Evolutionary conservation across 1,139 yeast species (phyloP).

Genomic region (Diutina neorugosa): DNA sequence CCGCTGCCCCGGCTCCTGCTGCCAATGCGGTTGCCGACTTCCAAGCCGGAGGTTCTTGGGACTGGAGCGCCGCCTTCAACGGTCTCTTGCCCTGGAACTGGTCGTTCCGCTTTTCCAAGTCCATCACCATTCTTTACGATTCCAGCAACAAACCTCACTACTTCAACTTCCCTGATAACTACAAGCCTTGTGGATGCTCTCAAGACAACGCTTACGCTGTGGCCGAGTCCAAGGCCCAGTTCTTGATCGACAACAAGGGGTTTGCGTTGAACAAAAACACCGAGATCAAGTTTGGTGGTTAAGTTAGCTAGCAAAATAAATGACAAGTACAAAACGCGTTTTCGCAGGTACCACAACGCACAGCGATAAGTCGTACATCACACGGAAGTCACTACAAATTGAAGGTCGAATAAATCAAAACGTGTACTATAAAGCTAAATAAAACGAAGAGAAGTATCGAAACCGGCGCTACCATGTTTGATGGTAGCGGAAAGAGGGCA

Average conservation of each 20-base stretch:
- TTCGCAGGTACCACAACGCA: no score
- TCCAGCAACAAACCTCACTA: background rate
- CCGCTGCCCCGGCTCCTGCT: conserved; percentile 2
- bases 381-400: no score
- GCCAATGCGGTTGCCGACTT: background rate
- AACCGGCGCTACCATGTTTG: background rate
- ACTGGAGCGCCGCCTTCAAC: background rate
- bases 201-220: background rate
- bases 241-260: background rate
- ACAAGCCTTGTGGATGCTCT: conserved; percentile 1
- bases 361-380: no score
- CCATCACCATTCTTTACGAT: background rate
- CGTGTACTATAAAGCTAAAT: background rate
- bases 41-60: background rate
- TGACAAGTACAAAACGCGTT: no score
- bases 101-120: background rate
- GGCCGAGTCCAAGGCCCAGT: background rate
- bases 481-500: background rate
- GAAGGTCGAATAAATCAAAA: no score
- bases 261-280: background rate
- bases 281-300: background rate
- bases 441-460: background rate
- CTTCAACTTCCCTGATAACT: background rate
- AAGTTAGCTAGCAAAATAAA: no score
- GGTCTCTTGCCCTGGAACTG: background rate